Conservation (phyloP, 2,329 filamentous ascomycete genomes). For the Cladorrhinum sp. region DNA sequence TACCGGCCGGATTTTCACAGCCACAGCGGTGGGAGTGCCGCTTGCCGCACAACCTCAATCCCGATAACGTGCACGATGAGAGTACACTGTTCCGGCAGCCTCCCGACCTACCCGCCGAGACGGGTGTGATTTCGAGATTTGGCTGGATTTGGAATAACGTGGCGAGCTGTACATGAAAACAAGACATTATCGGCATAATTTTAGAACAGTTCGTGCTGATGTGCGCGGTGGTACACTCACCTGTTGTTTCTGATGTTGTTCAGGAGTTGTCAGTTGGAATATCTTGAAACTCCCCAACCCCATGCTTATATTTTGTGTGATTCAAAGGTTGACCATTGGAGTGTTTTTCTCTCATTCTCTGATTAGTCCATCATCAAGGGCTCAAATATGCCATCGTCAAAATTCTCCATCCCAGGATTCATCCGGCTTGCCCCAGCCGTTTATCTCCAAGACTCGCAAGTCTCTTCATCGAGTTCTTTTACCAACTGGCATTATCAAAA, state of each 20-base stretch:
- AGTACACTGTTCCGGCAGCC: background rate
- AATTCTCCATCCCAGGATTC: slow-evolving; percentile 38
- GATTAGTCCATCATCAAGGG: background rate
- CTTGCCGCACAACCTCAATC: background rate
- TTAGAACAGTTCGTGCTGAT: background rate
- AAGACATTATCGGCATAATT: background rate
- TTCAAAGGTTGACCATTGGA: background rate
- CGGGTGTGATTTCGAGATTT: background rate
- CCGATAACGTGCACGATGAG: background rate
- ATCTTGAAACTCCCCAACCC: too few species aligned
- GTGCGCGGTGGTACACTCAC: background rate
- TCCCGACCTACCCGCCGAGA: background rate
- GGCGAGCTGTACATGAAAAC: too few species aligned
- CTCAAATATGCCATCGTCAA: background rate
- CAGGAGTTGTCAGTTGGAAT: too few species aligned
- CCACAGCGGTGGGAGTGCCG: background rate
- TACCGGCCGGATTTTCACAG: background rate
- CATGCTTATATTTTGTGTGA: too few species aligned
- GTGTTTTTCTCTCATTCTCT: background rate
- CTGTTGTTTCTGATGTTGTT: background rate
- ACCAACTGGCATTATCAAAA: background rate
- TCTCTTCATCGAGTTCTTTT: background rate
- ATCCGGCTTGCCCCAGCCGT: slow-evolving; percentile 36
- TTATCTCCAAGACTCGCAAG: slow-evolving; percentile 36
- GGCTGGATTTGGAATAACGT: background rate